Base-by-base conservation (phyloP, 78 protist genomes). In the Protostelium mycophagum region DNA sequence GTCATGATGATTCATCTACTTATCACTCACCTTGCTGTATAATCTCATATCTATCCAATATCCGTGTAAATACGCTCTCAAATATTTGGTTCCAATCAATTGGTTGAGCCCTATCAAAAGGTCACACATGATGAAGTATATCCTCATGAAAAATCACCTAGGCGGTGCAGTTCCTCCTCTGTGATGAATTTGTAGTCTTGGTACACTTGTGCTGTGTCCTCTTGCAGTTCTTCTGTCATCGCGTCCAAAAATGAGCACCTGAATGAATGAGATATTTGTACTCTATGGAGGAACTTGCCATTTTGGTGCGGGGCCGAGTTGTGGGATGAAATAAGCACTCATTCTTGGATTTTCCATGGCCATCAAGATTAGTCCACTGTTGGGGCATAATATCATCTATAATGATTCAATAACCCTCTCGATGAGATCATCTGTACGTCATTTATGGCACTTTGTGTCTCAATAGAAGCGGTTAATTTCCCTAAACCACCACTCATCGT, bases 231-330 rank as follows among this genome's bases (percentile, higher is more conserved):
- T 86, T 91, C 99, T 1, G 99, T 94, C n/a, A 98, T 38, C 28
- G 28, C 36, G 35, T 98, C 99, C 28, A 99, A 91, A 92, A 95
- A 99, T 73, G 94, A 35, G 88, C 98, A 94, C n/a, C n/a, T n/a
- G n/a, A n/a, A n/a, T n/a, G n/a, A n/a, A n/a, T n/a, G n/a, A n/a
- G n/a, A n/a, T n/a, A n/a, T n/a, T n/a, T n/a, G n/a, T n/a, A n/a
- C n/a, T n/a, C n/a, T n/a, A n/a, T n/a, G n/a, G n/a, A n/a, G n/a
- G n/a, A n/a, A n/a, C n/a, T n/a, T n/a, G n/a, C 99, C 99, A 99
- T 10, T 88, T n/a, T n/a, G 99, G 99, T 31, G 99, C 99, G 16
- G 95, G 96, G 34, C 99, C 99, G 0, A 99, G 94, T 0, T 91
- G 83, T 0, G 99, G 99, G 28, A 97, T 84, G 84, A 91, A 98